Evolutionary conservation across 495 filamentous ascomycete genomes (phyloP), one percentile per base, ranked within the genome.

Genomic region (Podospora pseudoanserina): DNA sequence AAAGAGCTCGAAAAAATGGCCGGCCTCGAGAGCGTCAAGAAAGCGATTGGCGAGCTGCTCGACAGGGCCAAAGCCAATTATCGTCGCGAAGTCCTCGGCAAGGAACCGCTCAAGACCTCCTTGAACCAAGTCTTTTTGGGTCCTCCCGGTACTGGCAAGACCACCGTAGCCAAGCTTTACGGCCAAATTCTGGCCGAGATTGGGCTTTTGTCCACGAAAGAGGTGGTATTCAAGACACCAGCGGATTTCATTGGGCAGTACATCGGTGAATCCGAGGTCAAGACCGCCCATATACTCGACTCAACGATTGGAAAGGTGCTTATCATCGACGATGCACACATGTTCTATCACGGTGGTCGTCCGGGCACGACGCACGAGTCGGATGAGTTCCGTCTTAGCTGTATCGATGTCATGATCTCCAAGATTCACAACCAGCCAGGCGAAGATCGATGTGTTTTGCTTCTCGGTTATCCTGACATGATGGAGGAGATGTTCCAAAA

Each of bases 401-500:
- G 90, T 4, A 76, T 90, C 11, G 88, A 91, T 60, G 92, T 90
- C 11, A 86, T 93, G 7, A 89, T 93, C 3, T 88, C 90, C 2
- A 87, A 92, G 68, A 85, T 93, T 0, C 91, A 93, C 65, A 89
- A 85, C 68, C 82, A 82, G 0, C 88, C 90, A 0, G 88, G 89
- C 0, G 90, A 92, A 57, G 90, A 93, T 73, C 81, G 88, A 32
- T 93, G 90, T 65, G 86, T 93, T 1, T 79, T 94, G 1, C 79
- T 93, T 0, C 78, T 92, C 3, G 91, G 91, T 0, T 93, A 94
- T 72, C 80, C 89, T 67, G 86, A 88, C 39, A 77, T 88, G 72
- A 90, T 94, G 83, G 79, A 83, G 62, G 75, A 82, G 18, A 91
- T 93, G 90, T 90, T 94, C 66, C 86, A 87, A 63, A 89, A 89